A percentile compares a stretch with the other conserved stretches of the same genome.
phyloP scores from a whole-genome alignment of 208 protist genomes.

The Leishmania lainsoni region DNA sequence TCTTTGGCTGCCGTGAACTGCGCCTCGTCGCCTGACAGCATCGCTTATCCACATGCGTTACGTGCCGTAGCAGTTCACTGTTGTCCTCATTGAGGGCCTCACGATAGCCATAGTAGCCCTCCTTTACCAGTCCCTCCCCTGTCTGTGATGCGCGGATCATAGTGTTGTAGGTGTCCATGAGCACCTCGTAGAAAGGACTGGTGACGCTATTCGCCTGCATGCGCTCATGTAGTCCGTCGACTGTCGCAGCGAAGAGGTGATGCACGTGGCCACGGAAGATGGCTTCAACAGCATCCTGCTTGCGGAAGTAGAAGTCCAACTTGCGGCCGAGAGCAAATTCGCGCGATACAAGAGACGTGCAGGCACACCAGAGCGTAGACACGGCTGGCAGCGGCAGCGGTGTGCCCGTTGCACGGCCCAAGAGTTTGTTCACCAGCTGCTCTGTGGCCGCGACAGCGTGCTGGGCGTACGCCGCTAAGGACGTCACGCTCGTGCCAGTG shows the following conservation, averaged over 20 bases:
- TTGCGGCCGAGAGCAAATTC: slow-evolving; percentile 84
- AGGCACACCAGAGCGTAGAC: slow-evolving; percentile 59
- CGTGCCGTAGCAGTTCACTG: slow-evolving; percentile 49
- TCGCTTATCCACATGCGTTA: slow-evolving; percentile 61
- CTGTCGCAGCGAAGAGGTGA: slow-evolving; percentile 38
- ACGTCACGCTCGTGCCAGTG: slow-evolving; percentile 48
- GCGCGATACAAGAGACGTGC: slow-evolving; percentile 56
- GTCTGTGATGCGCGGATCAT: slow-evolving; percentile 69
- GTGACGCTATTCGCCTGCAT: slow-evolving; percentile 32
- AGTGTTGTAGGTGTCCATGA: slow-evolving; percentile 88
- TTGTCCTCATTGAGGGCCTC: slow-evolving; percentile 15
- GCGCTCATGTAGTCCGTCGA: slow-evolving; percentile 68
- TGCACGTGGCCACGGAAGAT: slow-evolving; percentile 44
- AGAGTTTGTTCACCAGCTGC: slow-evolving; percentile 37
- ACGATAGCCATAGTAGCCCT: slow-evolving; percentile 59
- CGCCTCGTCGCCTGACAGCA: slow-evolving; percentile 67
- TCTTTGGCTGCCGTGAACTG: slow-evolving; percentile 61
- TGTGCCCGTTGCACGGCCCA: slow-evolving; percentile 34
- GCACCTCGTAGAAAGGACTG: slow-evolving; percentile 79
- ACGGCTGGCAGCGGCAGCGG: slow-evolving; percentile 55
- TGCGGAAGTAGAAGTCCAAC: slow-evolving; percentile 78
- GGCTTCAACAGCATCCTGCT: slow-evolving; percentile 61
- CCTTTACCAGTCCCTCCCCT: slow-evolving; percentile 72
- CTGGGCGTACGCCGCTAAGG: slow-evolving; percentile 74
- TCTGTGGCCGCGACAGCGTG: slow-evolving; percentile 63